Evolutionary conservation across 176 grass and related monocot species (phyloP).

Genomic region (Alloteropsis semialata): DNA sequence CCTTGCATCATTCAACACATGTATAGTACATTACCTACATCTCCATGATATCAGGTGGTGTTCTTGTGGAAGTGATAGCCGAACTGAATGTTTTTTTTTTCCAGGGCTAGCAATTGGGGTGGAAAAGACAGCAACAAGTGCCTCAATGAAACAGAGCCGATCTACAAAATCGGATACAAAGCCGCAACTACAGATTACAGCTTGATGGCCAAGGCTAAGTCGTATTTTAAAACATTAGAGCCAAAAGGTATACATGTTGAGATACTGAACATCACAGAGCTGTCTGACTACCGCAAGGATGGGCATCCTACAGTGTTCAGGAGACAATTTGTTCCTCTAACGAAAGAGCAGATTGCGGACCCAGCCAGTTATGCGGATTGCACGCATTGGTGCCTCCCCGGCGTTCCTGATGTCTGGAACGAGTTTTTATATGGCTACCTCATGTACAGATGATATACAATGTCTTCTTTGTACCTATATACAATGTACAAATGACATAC

Average conservation of each 20-base stretch:
- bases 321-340: constrained; percentile 37
- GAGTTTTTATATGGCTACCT: constrained; percentile 59
- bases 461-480: background rate
- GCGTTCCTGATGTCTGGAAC: constrained; percentile 79
- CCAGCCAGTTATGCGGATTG: constrained; percentile 65
- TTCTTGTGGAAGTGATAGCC: background rate
- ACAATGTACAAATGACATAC: background rate
- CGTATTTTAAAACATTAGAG: constrained; percentile 28
- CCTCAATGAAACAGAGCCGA: constrained; percentile 55
- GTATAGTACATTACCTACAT: background rate
- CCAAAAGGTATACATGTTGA: constrained; percentile 49
- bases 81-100: background rate
- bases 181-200: constrained; percentile 51
- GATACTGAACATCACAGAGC: constrained; percentile 68
- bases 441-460: constrained; percentile 16
- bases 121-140: constrained; percentile 48
- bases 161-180: constrained; percentile 30
- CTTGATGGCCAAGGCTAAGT: constrained; percentile 51
- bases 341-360: constrained; percentile 34
- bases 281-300: constrained; percentile 72
- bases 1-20: too few relatives aligned
- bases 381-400: constrained; percentile 83
- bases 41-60: background rate
- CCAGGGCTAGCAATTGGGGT: constrained; percentile 75
- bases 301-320: constrained; percentile 62